These are phyloP conservation scores for Eremochloa ophiuroides DNA, from an alignment of 176 grass and related monocot genomes.

Conservation along the genomic window DNA sequence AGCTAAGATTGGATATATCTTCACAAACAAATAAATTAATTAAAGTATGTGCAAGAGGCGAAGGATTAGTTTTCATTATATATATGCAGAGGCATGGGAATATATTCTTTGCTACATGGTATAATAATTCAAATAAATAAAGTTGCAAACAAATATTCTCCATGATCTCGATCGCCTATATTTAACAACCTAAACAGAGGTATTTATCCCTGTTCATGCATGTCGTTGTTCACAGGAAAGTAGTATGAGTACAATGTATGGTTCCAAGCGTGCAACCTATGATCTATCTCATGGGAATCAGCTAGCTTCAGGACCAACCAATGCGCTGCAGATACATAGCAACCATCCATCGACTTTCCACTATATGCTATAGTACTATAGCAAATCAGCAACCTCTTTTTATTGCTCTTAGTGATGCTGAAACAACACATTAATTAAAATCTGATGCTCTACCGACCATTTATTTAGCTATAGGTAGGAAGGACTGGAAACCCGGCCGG, in stretches of 20 bases:
- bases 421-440: background rate
- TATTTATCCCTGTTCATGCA: constrained; percentile 19
- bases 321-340: background rate
- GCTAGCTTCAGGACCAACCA: background rate
- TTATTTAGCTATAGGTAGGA: background rate
- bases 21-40: no score
- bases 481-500: background rate
- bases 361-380: background rate
- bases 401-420: background rate
- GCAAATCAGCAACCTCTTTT: background rate
- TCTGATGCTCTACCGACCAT: background rate
- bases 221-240: background rate
- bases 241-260: background rate
- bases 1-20: no score
- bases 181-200: constrained; percentile 11
- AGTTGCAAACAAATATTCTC: background rate
- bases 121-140: background rate
- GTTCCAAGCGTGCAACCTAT: background rate
- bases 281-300: background rate
- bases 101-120: constrained; percentile 27
- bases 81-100: background rate
- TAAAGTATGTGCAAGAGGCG: background rate
- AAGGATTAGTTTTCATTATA: background rate
- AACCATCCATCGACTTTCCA: background rate
- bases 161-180: background rate